A percentile compares a stretch with the other conserved stretches of the same genome.
Conservation (phyloP, 78 protist genomes). For the Pelomyxa schiedti region DNA sequence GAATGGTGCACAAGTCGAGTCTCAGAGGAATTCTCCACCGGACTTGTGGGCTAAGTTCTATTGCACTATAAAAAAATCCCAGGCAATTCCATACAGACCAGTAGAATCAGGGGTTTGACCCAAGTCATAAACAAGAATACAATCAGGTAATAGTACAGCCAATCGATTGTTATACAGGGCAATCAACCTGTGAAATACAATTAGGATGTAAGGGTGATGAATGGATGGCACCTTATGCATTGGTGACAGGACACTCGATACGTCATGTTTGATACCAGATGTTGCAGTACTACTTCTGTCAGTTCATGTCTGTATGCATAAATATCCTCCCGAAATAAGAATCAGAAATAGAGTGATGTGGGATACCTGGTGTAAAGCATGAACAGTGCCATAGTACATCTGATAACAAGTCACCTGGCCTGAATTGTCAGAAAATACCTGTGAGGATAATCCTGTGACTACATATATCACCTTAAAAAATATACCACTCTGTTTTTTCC, state of each 20-base stretch:
- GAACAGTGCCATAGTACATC: slow-evolving; percentile 49
- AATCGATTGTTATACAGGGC: slow-evolving; percentile 57
- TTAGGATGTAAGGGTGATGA: too few relatives aligned
- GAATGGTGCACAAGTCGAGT: slow-evolving; percentile 47
- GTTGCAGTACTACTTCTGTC: slow-evolving; percentile 68
- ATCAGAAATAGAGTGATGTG: too few relatives aligned
- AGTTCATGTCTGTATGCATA: slow-evolving; percentile 64
- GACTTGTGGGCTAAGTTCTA: not conserved
- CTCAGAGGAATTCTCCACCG: slow-evolving; percentile 2
- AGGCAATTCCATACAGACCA: too few relatives aligned
- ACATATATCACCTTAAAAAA: too few relatives aligned
- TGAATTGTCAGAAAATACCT: slow-evolving; percentile 38
- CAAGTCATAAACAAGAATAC: slow-evolving; percentile 35
- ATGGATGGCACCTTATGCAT: too few relatives aligned
- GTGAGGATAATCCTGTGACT: too few relatives aligned
- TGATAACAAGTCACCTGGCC: slow-evolving; percentile 39
- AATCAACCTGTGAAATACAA: too few relatives aligned
- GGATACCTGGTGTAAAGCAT: slow-evolving; percentile 61
- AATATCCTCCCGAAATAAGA: slow-evolving; percentile 8
- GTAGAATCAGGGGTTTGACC: slow-evolving; percentile 3
- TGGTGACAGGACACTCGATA: too few relatives aligned
- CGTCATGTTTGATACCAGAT: too few relatives aligned
- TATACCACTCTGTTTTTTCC: not conserved
- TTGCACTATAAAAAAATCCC: not conserved
- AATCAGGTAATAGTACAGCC: slow-evolving; percentile 56